A percentile compares a stretch with the other conserved stretches of the same genome.
These are phyloP conservation scores for Crithidia bombi DNA, from an alignment of 208 protist genomes.

Conservation along the genomic window DNA sequence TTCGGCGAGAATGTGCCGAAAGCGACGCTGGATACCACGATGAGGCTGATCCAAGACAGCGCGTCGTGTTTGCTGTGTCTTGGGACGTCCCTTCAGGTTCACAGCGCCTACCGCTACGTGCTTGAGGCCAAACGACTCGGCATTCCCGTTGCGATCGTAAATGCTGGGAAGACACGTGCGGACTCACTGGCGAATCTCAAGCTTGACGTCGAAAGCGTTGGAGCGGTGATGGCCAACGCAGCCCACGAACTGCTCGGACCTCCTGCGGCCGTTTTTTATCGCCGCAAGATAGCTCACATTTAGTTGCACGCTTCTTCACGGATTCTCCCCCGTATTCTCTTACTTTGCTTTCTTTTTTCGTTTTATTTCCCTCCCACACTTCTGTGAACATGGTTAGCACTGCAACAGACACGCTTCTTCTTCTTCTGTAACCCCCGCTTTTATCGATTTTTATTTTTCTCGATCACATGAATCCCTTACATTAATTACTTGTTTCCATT, in stretches of 20 bases:
- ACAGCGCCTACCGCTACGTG: constrained; percentile 77
- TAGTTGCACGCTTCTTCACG: constrained; percentile 1
- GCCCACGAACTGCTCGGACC: constrained; percentile 35
- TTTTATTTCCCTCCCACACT: too few relatives aligned
- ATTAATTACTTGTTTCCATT: too few relatives aligned
- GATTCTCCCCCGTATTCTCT: not conserved
- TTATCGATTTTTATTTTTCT: not conserved
- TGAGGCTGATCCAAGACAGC: constrained; percentile 29
- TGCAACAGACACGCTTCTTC: too few relatives aligned
- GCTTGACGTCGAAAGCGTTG: constrained; percentile 54
- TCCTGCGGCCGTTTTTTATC: constrained; percentile 23
- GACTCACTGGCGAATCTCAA: constrained; percentile 63
- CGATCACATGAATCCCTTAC: not conserved
- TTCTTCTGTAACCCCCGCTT: not conserved
- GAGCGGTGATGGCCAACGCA: constrained; percentile 37
- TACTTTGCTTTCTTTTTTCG: not conserved
- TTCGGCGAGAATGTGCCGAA: constrained; percentile 79
- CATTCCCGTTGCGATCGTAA: constrained; percentile 74
- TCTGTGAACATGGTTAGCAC: too few relatives aligned
- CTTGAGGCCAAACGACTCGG: constrained; percentile 48
- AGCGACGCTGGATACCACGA: constrained; percentile 32
- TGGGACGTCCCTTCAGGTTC: constrained; percentile 84
- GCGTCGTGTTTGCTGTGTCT: constrained; percentile 64
- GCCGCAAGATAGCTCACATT: constrained; percentile 11
- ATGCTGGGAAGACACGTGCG: constrained; percentile 62